Percentiles rank a stretch among this genome's conserved stretches.
phyloP scores from a whole-genome alignment of 352 stramenopile genomes.

The Phytophthora meadii region DNA sequence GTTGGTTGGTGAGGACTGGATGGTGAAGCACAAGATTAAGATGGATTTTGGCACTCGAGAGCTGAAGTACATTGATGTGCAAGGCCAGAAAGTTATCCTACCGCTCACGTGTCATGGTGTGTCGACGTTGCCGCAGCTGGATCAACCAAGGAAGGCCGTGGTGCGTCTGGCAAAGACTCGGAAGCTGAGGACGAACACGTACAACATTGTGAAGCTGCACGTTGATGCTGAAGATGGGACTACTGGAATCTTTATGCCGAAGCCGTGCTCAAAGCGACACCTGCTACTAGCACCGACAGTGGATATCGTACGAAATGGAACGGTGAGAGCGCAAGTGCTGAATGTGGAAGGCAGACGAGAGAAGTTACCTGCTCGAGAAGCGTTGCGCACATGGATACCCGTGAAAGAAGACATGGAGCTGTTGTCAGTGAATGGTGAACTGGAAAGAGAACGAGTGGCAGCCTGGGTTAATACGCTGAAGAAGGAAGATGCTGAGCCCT shows the following conservation, averaged over 20 bases:
- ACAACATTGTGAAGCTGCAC: neutral
- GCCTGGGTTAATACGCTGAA: neutral
- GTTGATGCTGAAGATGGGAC: constrained; percentile 8
- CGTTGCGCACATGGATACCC: neutral
- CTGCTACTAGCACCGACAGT: constrained; percentile 22
- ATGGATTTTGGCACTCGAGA: neutral
- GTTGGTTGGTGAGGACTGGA: too few relatives aligned
- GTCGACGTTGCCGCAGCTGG: neutral
- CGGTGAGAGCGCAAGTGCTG: constrained; percentile 7
- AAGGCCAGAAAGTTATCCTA: neutral
- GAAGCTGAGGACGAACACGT: constrained; percentile 14
- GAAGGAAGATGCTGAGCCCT: constrained; percentile 4
- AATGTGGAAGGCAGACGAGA: constrained; percentile 19
- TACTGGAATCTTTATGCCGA: constrained; percentile 9
- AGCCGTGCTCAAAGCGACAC: neutral
- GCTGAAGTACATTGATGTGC: neutral
- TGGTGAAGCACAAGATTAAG: too few relatives aligned
- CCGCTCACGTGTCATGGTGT: neutral
- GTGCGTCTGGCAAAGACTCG: constrained; percentile 3
- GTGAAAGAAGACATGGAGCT: neutral
- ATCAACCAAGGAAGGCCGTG: neutral
- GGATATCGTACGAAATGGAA: neutral
- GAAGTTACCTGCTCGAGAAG: neutral
- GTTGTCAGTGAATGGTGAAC: neutral
- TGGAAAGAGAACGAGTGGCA: neutral